These are phyloP conservation scores for Kurtzmaniella quercitrusa DNA, from an alignment of 1,139 yeast species.

Conservation along the genomic window DNA sequence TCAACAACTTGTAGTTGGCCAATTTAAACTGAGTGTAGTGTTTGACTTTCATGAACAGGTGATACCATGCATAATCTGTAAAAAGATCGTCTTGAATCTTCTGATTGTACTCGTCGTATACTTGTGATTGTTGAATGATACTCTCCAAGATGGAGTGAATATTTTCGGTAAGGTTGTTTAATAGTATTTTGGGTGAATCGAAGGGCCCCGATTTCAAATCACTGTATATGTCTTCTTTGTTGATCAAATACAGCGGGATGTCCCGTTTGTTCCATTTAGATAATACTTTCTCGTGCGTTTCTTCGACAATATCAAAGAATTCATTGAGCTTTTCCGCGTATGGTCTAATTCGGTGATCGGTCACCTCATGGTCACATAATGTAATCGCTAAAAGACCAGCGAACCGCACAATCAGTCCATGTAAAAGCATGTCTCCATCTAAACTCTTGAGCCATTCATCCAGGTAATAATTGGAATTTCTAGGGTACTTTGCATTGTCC, in stretches of 20 bases:
- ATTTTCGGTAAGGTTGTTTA: conserved; percentile 1
- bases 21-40: conserved; percentile 55
- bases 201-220: conserved; percentile 13
- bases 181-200: background rate
- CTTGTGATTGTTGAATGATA: conserved; percentile 13
- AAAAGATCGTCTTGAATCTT: conserved; percentile 44
- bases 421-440: conserved; percentile 28
- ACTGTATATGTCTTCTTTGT: conserved; percentile 17
- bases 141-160: conserved; percentile 10
- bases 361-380: conserved; percentile 42
- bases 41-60: conserved; percentile 50
- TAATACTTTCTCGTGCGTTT: conserved; percentile 11
- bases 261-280: conserved; percentile 18
- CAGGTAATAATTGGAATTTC: conserved; percentile 36
- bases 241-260: conserved; percentile 20
- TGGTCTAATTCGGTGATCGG: conserved; percentile 22
- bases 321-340: conserved; percentile 19
- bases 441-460: conserved; percentile 30
- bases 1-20: conserved; percentile 49
- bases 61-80: conserved; percentile 72
- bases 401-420: conserved; percentile 35
- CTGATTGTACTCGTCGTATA: conserved; percentile 33
- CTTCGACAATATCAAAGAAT: conserved; percentile 17
- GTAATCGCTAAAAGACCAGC: conserved; percentile 35
- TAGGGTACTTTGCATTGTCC: conserved; percentile 27